These are phyloP conservation scores for Trypethelium eluteriae DNA, from an alignment of 495 filamentous ascomycete species.

Conservation along the genomic window DNA sequence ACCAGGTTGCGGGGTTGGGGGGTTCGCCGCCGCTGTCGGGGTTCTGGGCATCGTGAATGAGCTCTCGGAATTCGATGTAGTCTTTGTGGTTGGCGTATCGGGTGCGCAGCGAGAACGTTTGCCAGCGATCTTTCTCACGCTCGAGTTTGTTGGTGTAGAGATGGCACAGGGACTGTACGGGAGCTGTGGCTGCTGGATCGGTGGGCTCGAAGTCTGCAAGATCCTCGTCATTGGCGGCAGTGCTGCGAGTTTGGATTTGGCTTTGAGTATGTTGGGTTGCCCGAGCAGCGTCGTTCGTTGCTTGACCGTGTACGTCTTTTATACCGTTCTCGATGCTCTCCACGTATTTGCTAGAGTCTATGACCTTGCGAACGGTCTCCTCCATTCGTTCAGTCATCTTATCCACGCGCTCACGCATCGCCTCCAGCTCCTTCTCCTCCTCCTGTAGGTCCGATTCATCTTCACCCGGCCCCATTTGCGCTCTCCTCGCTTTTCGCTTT, in stretches of 20 bases:
- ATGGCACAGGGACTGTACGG: constrained; percentile 21
- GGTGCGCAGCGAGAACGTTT: constrained; percentile 23
- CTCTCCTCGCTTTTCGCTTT: constrained; percentile 17
- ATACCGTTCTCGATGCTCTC: constrained; percentile 22
- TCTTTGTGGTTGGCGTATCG: constrained; percentile 68
- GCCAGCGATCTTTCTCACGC: constrained; percentile 30
- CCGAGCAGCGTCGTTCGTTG: constrained; percentile 21
- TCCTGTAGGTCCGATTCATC: constrained; percentile 21
- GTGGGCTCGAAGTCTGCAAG: constrained; percentile 25
- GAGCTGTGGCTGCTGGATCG: constrained; percentile 21
- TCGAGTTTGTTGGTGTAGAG: constrained; percentile 26
- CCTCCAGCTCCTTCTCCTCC: constrained; percentile 19
- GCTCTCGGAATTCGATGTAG: constrained; percentile 69
- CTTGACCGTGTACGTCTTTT: constrained; percentile 13
- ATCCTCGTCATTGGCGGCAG: constrained; percentile 19
- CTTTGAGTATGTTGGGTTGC: constrained; percentile 23
- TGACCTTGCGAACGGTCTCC: constrained; percentile 32
- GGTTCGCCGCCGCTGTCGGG: constrained; percentile 55
- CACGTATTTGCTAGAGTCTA: constrained; percentile 29
- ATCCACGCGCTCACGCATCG: constrained; percentile 28
- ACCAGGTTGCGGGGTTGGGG: constrained; percentile 67
- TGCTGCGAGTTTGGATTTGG: constrained; percentile 1
- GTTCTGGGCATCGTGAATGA: constrained; percentile 69
- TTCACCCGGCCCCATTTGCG: constrained; percentile 13
- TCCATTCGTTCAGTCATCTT: constrained; percentile 36